Percentiles rank a stretch among this genome's conserved stretches.
These are phyloP conservation scores for Quercus bicolor DNA, from an alignment of 306 rosid species.

Conservation along the genomic window DNA sequence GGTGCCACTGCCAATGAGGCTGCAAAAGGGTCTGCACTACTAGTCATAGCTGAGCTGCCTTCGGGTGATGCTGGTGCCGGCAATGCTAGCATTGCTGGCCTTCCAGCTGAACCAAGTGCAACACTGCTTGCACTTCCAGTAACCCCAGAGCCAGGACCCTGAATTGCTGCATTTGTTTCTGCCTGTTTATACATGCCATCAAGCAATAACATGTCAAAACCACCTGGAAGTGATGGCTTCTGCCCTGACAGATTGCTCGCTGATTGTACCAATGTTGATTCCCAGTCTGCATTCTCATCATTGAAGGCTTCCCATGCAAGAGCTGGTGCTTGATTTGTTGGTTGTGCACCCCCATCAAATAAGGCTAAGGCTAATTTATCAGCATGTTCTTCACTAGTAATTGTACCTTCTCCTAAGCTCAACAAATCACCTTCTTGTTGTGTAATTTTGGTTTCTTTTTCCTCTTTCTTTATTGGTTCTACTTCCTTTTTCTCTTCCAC, in stretches of 20 bases:
- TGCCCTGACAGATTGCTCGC: conserved; percentile 48
- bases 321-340: conserved; percentile 25
- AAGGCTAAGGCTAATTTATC: conserved; percentile 67
- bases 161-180: conserved; percentile 30
- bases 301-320: conserved; percentile 76
- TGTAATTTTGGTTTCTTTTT: conserved; percentile 14
- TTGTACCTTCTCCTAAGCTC: conserved; percentile 55
- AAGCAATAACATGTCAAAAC: conserved; percentile 64
- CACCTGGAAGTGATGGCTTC: conserved; percentile 56
- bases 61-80: conserved; percentile 58
- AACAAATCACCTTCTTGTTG: conserved; percentile 58
- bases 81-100: conserved; percentile 74
- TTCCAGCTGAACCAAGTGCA: conserved; percentile 75
- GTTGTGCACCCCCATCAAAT: conserved; percentile 48
- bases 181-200: conserved; percentile 81
- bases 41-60: neutral
- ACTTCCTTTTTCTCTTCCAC: conserved; percentile 27
- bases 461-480: conserved; percentile 17
- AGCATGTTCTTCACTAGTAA: conserved; percentile 35
- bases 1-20: conserved; percentile 78
- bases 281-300: conserved; percentile 71
- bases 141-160: conserved; percentile 43
- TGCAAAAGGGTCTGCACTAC: conserved; percentile 61
- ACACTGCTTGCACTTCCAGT: conserved; percentile 87
- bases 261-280: conserved; percentile 68